Base-by-base conservation (phyloP, 192 early-diverging fungal species). In the Gryganskiella cystojenkinii region DNA sequence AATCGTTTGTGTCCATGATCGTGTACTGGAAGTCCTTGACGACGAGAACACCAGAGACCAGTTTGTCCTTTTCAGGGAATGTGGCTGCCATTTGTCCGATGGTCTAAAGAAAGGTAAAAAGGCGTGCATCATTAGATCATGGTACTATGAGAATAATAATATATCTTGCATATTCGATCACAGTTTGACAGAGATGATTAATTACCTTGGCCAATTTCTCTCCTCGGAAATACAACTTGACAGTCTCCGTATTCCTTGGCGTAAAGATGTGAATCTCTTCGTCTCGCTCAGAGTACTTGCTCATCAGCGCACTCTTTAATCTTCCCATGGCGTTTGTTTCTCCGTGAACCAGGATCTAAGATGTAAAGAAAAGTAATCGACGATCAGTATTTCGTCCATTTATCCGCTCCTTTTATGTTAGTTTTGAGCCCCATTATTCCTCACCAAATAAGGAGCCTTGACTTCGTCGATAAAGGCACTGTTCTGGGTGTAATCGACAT, bases 401-500 rank as follows among this genome's bases (percentile, higher is more conserved):
- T 64, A 42, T 33, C 22, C 37, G 22, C n/a, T 25, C 3, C 0
- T 33, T 43, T 62, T n/a, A n/a, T n/a, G n/a, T n/a, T n/a, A n/a
- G n/a, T n/a, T n/a, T n/a, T n/a, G n/a, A n/a, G n/a, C n/a, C n/a
- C n/a, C n/a, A n/a, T n/a, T n/a, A n/a, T n/a, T n/a, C n/a, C 82
- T 28, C 75, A 95, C 91, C 49, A 99, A 84, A 74, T 98, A 90
- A 35, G 95, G 91, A 9, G 95, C 90, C 28, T 93, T 91, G 50
- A 99, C 92, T 56, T 96, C 95, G 66, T 99, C 92, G 70, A 99
- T 99, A 75, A 99, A 99, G 70, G 92, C 85, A 53, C 92, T 92
- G 82, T 99, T 99, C 81, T 99, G 95, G 9, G 92, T 88, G 70
- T 91, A 98, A 79, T 99, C 98, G 17, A 99, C 98, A 64, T 99